A percentile compares a stretch with the other conserved stretches of the same genome.
Evolutionary conservation across 352 stramenopile genomes (phyloP).

Genomic region (Aphanomyces cochlioides): DNA sequence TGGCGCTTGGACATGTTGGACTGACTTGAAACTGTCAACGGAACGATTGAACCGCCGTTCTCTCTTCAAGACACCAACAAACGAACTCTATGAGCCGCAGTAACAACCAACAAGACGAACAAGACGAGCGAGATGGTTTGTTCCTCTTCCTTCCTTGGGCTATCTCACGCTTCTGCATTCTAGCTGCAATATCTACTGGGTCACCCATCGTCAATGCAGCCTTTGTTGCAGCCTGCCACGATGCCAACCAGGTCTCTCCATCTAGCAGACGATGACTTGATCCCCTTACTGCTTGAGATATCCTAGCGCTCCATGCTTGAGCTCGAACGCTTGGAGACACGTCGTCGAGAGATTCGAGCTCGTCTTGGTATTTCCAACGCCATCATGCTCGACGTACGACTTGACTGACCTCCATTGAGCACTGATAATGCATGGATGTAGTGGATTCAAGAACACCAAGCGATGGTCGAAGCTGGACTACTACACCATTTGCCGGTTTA

Average conservation of each 20-base stretch:
- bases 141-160: no score
- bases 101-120: no score
- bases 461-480: background rate
- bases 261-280: background rate
- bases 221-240: conserved; percentile 2
- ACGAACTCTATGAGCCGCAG: no score
- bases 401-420: background rate
- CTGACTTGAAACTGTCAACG: no score
- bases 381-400: conserved; percentile 14
- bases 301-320: conserved; percentile 12
- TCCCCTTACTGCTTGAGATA: background rate
- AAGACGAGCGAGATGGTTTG: no score
- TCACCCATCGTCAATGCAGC: background rate
- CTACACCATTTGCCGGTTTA: background rate
- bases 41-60: no score
- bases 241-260: conserved; percentile 7
- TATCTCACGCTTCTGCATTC: no score
- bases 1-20: no score
- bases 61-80: no score
- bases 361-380: conserved; percentile 5
- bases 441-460: conserved; percentile 6
- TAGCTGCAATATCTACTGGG: no score
- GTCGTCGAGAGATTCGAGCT: background rate
- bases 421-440: background rate
- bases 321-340: background rate